Conservation (phyloP, 2,329 filamentous ascomycete genomes). For the Cercospora brassicicola region DNA sequence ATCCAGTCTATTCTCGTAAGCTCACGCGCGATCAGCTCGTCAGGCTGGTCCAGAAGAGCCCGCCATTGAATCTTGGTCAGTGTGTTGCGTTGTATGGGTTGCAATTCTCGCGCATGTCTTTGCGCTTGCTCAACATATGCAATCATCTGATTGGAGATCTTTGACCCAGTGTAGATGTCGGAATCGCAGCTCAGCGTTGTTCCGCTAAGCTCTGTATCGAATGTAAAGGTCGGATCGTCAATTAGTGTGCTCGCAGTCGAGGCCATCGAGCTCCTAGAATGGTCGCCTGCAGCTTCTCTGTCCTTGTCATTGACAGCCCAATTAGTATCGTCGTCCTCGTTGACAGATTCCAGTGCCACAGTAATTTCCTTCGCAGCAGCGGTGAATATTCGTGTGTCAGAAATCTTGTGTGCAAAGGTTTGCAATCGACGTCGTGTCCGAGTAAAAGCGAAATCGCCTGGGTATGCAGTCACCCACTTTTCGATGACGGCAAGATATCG, state of each 20-base stretch:
- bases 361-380: slow-evolving; percentile 83
- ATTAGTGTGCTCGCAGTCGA: slow-evolving; percentile 39
- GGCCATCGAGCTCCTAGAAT: slow-evolving; percentile 40
- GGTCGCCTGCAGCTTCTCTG: slow-evolving; percentile 42
- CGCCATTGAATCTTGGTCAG: slow-evolving; percentile 87
- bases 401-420: slow-evolving; percentile 73
- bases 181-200: slow-evolving; percentile 34
- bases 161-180: slow-evolving; percentile 34
- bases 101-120: slow-evolving; percentile 69
- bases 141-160: slow-evolving; percentile 51
- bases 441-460: slow-evolving; percentile 85
- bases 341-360: slow-evolving; percentile 70
- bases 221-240: slow-evolving; percentile 37
- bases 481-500: slow-evolving; percentile 80
- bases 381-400: slow-evolving; percentile 76
- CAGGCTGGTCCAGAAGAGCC: slow-evolving; percentile 80
- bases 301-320: slow-evolving; percentile 84
- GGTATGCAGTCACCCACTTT: slow-evolving; percentile 86
- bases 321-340: slow-evolving; percentile 85
- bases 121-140: slow-evolving; percentile 77
- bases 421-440: slow-evolving; percentile 70
- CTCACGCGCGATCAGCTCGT: slow-evolving; percentile 84
- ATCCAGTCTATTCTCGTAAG: slow-evolving; percentile 96
- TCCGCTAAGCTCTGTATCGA: slow-evolving; percentile 35
- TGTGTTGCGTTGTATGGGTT: slow-evolving; percentile 66